Evolutionary conservation across 1,284 basidiomycete species (phyloP).

Genomic region (Stygiomarasmius scandens): DNA sequence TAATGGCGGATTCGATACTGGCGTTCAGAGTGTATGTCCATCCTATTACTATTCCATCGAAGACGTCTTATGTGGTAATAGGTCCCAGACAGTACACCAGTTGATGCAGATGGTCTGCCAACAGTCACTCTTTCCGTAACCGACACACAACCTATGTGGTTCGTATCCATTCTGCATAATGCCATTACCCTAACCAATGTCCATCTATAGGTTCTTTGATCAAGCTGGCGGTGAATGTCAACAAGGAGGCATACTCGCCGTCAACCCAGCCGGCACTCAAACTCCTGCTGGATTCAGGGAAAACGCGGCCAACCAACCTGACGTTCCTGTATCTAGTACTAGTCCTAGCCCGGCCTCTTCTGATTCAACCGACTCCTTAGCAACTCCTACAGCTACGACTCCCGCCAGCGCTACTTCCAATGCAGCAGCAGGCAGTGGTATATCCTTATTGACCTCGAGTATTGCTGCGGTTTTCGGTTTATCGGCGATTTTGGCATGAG

Average conservation of each 20-base stretch:
- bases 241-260: conserved; percentile 7
- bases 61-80: conserved; percentile 14
- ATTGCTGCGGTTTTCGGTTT: no score
- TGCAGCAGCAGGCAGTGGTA: no score
- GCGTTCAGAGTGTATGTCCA: conserved; percentile 30
- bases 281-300: conserved; percentile 6
- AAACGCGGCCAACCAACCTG: background rate
- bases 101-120: conserved; percentile 16
- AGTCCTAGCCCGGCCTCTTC: background rate
- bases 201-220: conserved; percentile 4
- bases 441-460: no score
- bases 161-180: background rate
- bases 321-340: background rate
- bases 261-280: conserved; percentile 5
- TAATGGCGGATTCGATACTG: conserved; percentile 35
- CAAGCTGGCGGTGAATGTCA: conserved; percentile 9
- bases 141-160: conserved; percentile 4
- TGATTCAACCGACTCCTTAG: background rate
- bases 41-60: background rate
- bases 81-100: conserved; percentile 31
- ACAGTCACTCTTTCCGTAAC: background rate
- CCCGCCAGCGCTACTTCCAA: no score
- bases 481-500: no score
- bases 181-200: background rate
- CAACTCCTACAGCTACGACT: background rate